Evolutionary conservation across 2,329 filamentous ascomycete genomes (phyloP).

Genomic region (Boeremia lycopersici): DNA sequence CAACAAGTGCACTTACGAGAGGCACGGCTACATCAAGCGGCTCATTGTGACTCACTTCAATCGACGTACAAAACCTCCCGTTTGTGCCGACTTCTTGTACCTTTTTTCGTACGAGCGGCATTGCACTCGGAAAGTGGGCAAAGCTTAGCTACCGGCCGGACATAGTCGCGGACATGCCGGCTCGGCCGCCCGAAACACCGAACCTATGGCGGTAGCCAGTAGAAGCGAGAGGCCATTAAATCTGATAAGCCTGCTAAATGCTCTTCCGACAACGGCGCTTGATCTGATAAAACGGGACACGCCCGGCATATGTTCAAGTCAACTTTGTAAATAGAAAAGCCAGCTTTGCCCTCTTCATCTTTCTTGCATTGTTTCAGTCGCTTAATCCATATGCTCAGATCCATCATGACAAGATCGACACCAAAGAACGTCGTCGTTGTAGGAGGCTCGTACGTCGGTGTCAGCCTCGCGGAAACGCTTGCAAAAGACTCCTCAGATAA

Average conservation of each 20-base stretch:
- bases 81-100: background rate
- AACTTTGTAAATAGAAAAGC: slow-evolving; percentile 5
- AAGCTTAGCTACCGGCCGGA: background rate
- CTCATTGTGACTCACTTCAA: background rate
- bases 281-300: slow-evolving; percentile 14
- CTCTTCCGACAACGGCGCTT: slow-evolving; percentile 2
- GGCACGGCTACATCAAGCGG: background rate
- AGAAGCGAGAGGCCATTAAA: background rate
- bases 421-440: slow-evolving; percentile 15
- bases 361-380: background rate
- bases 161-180: background rate
- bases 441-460: slow-evolving; percentile 17
- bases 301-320: slow-evolving; percentile 5
- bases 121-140: slow-evolving; percentile 6
- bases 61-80: background rate
- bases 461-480: slow-evolving; percentile 15
- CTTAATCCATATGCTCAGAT: slow-evolving; percentile 2
- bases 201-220: background rate
- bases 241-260: slow-evolving; percentile 18
- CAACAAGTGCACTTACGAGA: too few species aligned
- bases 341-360: background rate
- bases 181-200: slow-evolving; percentile 4
- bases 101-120: slow-evolving; percentile 3
- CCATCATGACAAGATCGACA: slow-evolving; percentile 1
- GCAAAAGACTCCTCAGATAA: slow-evolving; percentile 21